Conservation (phyloP, 345 rosid genomes). For the Stellera chamaejasme region DNA sequence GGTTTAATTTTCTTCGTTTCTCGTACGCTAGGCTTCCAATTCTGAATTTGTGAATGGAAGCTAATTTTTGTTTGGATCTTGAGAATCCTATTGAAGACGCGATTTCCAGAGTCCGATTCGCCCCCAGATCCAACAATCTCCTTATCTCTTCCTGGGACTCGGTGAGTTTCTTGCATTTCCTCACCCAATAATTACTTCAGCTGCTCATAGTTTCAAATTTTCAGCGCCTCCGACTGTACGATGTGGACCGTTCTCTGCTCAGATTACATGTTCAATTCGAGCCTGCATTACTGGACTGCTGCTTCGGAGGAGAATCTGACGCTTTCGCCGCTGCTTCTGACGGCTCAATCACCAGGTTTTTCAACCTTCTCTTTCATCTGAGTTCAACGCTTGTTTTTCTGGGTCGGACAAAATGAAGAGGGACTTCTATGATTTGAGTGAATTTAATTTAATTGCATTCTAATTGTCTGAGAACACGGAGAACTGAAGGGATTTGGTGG, state of each 20-base stretch:
- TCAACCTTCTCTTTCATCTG: not conserved
- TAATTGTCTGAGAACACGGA: not conserved
- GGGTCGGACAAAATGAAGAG: too few species aligned
- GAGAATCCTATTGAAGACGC: constrained; percentile 53
- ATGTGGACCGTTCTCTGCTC: constrained; percentile 53
- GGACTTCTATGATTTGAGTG: not conserved
- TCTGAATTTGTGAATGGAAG: constrained; percentile 14
- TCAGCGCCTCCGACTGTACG: constrained; percentile 64
- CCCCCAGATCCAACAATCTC: constrained; percentile 65
- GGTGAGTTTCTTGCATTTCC: constrained; percentile 31
- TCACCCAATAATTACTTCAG: not conserved
- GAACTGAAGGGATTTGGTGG: not conserved
- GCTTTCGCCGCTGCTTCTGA: constrained; percentile 58
- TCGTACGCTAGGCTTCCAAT: not conserved
- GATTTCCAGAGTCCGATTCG: constrained; percentile 64
- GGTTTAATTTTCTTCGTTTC: constrained; percentile 1
- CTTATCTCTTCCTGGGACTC: constrained; percentile 91
- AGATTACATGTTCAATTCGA: constrained; percentile 35
- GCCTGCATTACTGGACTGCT: constrained; percentile 77
- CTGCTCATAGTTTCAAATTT: not conserved
- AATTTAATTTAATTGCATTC: not conserved
- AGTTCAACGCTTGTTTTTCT: not conserved
- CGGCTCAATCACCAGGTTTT: constrained; percentile 70
- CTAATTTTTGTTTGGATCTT: constrained; percentile 30
- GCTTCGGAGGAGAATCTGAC: constrained; percentile 50